Base-by-base conservation (phyloP, 805 yeast genomes). In the Zygoascus ofunaensis region DNA sequence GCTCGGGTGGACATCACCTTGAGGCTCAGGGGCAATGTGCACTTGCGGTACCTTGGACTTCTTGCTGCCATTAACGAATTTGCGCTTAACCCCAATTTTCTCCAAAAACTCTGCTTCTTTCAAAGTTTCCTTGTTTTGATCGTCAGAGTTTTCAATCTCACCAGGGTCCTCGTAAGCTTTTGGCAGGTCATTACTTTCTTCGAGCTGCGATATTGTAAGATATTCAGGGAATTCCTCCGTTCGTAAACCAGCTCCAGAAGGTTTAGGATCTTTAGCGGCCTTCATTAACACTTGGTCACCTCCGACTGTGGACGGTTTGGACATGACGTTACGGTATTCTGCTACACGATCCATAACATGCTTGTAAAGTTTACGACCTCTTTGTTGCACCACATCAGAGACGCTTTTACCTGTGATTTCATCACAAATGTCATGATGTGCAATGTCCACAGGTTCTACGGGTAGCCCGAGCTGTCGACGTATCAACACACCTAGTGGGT, bases 391-490 rank as follows among this genome's bases (percentile, higher is more conserved):
- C 5, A 54, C 58, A 2, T 54, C 55, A 19, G 54, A 53, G 14
- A 64, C 55, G 4, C 49, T 47, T 1, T 58, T 58, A 4, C 68
- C 67, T 3, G 58, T 53, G 3, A 50, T 55, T n/a, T 59, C 64
- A 37, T 62, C 66, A 43, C 54, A 56, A 34, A 68, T 43, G 7
- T 59, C 64, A 32, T 53, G 48, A 14, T 55, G 49, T 4, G 62
- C 59, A 8, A 26, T 26, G 14, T 62, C 62, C 12, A 66, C 49
- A 7, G 64, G 57, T 4, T 61, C 60, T 8, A 64, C 60, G 1
- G 67, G 68, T 5, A 68, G 50, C 1, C 70, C 70, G 2, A 67
- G 57, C 50, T 68, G 72, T 24, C 69, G 57, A 3, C 69, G 53
- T 23, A 63, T 49, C 4, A 68, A 51, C n/a, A 64, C 61, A 1